phyloP scores from a whole-genome alignment of 257 asterid genomes.

The Mentha longifolia region DNA sequence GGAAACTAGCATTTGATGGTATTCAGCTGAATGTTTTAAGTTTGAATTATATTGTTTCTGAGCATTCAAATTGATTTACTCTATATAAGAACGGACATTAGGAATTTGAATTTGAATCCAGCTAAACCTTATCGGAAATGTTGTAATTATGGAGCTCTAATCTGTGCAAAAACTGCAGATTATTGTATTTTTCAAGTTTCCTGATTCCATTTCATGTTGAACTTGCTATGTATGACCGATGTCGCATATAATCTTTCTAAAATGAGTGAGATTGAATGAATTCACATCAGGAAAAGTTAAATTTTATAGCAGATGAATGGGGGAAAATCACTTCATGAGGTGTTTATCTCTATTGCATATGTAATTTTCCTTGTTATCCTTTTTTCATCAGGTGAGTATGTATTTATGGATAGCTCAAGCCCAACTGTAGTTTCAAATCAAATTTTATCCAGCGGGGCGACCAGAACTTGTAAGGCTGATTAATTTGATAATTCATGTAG shows the following conservation, averaged over 20 bases:
- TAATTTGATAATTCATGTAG: neutral
- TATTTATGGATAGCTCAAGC: conserved; percentile 37
- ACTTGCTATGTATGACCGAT: conserved; percentile 3
- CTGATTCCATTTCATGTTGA: conserved; percentile 16
- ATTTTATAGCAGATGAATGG: neutral
- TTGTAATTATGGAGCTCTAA: conserved; percentile 11
- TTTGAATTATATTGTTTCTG: neutral
- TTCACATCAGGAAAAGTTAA: neutral
- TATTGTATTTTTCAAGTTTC: neutral
- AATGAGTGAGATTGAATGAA: conserved; percentile 10
- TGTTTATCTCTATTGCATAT: conserved; percentile 8
- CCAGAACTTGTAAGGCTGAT: conserved; percentile 40
- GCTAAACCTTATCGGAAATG: neutral
- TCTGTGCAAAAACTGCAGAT: neutral
- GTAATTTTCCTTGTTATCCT: conserved; percentile 3
- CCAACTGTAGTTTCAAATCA: conserved; percentile 37
- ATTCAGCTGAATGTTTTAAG: conserved; percentile 17
- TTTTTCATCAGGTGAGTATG: conserved; percentile 37
- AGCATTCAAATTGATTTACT: neutral
- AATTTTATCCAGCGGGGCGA: conserved; percentile 29
- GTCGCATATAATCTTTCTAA: neutral
- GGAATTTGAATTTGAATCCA: conserved; percentile 6
- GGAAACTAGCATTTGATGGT: conserved; percentile 12
- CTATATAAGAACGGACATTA: neutral
- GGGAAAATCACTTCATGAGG: neutral